Percentiles rank a stretch among this genome's conserved stretches.
Evolutionary conservation across 345 rosid species (phyloP).

Genomic region (Euphorbia pulcherrima): DNA sequence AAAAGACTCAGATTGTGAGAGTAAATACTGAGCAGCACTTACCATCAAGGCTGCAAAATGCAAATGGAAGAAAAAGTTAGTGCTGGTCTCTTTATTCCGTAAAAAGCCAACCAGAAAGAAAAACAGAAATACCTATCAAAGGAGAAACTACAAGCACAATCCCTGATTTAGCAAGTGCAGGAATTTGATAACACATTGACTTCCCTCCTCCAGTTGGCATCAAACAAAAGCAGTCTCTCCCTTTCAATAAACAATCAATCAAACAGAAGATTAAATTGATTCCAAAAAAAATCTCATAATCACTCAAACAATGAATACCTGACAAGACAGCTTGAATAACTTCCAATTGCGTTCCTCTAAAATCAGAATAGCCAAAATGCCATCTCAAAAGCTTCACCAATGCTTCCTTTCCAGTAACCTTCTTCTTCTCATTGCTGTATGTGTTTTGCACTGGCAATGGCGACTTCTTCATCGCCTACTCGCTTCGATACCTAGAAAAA

Average conservation of each 20-base stretch:
- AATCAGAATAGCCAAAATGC: slow-evolving; percentile 87
- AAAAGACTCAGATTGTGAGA: background rate
- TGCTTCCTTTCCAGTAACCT: slow-evolving; percentile 50
- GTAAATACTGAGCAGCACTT: slow-evolving; percentile 16
- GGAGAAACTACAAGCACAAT: slow-evolving; percentile 94
- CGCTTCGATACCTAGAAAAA: background rate
- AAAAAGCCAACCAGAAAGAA: background rate
- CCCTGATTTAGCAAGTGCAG: slow-evolving; percentile 81
- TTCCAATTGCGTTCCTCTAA: slow-evolving; percentile 81
- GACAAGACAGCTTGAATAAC: slow-evolving; percentile 85
- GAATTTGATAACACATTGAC: slow-evolving; percentile 94
- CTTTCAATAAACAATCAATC: slow-evolving; percentile 22
- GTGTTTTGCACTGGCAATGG: slow-evolving; percentile 57
- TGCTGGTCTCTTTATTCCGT: background rate
- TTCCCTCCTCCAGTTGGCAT: slow-evolving; percentile 99
- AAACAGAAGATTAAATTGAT: background rate
- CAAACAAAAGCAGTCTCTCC: slow-evolving; percentile 88
- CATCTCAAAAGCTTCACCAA: slow-evolving; percentile 83
- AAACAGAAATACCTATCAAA: slow-evolving; percentile 54
- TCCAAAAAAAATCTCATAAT: background rate
- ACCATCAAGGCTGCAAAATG: slow-evolving; percentile 81
- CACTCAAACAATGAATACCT: slow-evolving; percentile 28
- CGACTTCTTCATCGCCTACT: slow-evolving; percentile 58
- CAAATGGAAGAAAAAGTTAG: slow-evolving; percentile 12
- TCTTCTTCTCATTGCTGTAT: slow-evolving; percentile 29